Evolutionary conservation across 805 yeast species (phyloP).

Genomic region (Spathaspora boniae): DNA sequence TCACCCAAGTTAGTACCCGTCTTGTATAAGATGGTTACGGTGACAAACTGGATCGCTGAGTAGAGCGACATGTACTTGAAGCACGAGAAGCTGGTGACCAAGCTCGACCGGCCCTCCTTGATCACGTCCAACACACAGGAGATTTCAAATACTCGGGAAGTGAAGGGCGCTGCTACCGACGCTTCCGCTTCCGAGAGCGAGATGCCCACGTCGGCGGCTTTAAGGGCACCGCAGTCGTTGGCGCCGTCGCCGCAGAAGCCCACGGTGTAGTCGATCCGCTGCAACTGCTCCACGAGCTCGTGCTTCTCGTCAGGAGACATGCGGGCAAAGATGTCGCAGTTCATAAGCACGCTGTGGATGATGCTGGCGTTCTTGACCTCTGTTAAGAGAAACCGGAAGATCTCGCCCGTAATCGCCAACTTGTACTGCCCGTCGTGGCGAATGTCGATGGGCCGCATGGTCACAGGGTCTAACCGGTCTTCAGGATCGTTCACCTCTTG

Average conservation of each 20-base stretch:
- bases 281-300: conserved; percentile 86
- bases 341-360: conserved; percentile 60
- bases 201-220: conserved; percentile 96
- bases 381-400: conserved; percentile 73
- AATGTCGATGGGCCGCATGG: conserved; percentile 48
- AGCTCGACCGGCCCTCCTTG: conserved; percentile 89
- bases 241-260: conserved; percentile 99
- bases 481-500: conserved; percentile 61
- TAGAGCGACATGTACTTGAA: conserved; percentile 97
- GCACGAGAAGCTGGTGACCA: conserved; percentile 94
- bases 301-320: conserved; percentile 99
- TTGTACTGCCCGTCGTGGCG: conserved; percentile 41
- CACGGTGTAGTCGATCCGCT: conserved; percentile 81
- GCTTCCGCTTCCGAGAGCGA: conserved; percentile 98
- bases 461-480: conserved; percentile 56
- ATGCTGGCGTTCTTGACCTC: conserved; percentile 38
- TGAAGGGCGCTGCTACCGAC: conserved; percentile 97
- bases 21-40: conserved; percentile 80
- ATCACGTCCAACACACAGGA: conserved; percentile 90
- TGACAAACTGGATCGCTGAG: conserved; percentile 91
- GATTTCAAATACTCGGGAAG: conserved; percentile 85
- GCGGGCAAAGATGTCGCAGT: conserved; percentile 80
- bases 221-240: conserved; percentile 96
- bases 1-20: conserved; percentile 94
- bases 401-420: conserved; percentile 89